Conservation (phyloP, 108 stramenopile genomes). For the Ochromonas danica region DNA sequence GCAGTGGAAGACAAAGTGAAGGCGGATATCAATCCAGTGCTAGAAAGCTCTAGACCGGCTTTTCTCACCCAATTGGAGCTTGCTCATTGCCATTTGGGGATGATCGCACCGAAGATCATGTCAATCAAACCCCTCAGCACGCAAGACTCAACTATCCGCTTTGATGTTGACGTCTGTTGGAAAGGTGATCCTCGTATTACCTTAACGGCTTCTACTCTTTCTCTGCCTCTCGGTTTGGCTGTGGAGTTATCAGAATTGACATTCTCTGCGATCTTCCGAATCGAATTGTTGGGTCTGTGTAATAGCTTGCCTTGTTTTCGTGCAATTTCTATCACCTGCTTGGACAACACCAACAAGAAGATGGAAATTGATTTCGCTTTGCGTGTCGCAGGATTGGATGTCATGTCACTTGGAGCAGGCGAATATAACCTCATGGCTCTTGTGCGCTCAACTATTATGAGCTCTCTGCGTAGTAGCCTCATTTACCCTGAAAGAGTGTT, state of each 20-base stretch:
- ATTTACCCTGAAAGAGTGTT: no score
- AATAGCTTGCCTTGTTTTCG: neutral
- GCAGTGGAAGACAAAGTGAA: neutral
- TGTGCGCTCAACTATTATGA: no score
- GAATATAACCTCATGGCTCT: no score
- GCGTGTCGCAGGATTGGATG: neutral
- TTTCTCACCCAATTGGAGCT: neutral
- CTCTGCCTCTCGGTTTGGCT: neutral
- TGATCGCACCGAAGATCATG: neutral
- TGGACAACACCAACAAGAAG: no score
- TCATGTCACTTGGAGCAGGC: neutral
- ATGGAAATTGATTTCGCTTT: neutral
- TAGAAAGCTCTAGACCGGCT: neutral
- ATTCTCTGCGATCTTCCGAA: neutral
- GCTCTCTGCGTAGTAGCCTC: no score
- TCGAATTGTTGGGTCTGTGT: neutral
- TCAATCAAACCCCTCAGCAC: neutral
- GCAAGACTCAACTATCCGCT: neutral
- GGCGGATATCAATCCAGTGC: neutral
- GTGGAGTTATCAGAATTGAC: neutral
- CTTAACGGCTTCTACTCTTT: neutral
- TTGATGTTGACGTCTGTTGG: neutral
- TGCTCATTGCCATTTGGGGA: neutral
- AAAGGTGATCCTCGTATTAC: neutral
- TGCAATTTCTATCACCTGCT: neutral